Base-by-base conservation (phyloP, 75 land plant genomes). In the Picea sitchensis region DNA sequence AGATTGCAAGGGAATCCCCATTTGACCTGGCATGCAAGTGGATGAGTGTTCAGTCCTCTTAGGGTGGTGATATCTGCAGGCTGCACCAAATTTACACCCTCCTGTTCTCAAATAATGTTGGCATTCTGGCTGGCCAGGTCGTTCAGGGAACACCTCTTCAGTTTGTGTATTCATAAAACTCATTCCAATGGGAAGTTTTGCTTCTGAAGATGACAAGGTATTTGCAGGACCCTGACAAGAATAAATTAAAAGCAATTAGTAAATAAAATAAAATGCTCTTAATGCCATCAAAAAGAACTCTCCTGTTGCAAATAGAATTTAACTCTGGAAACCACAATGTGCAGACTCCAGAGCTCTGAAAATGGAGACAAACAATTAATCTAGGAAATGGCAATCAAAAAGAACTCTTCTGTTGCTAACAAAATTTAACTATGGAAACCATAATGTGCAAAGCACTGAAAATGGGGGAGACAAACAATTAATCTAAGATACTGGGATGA, bases 81-180 rank as follows among this genome's bases (percentile, higher is more conserved):
- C 84, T 14, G 88, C 79, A 74, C 99, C 98, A 82, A 85, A 97
- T 86, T 91, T 97, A 86, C 99, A 97, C 73, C 88, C 94, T 18
- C 99, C 99, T 17, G 98, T 97, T 83, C 83, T 97, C 90, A 93
- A 81, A 80, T 95, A 97, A 61, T 88, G 88, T 79, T 91, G 90
- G 79, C 99, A 97, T 78, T 97, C 99, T 81, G 94, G 95, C 83
- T 93, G 84, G 59, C 93, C 99, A 65, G 92, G 92, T 71, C 95
- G 85, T 75, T 91, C 90, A 44, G 88, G 88, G 80, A 81, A 85
- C 32, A 54, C 14, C 18, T 78, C 82, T 61, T 61, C 31, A 18
- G 38, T 56, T n/a, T 71, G 54, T 47, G n/a, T 41, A 71, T 71
- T 71, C 54, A 56, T 30, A 15, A n/a, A 14, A 26, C 67, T 57